Evolutionary conservation across 768 basidiomycete genomes (phyloP).

Genomic region (Collybiopsis luxurians): DNA sequence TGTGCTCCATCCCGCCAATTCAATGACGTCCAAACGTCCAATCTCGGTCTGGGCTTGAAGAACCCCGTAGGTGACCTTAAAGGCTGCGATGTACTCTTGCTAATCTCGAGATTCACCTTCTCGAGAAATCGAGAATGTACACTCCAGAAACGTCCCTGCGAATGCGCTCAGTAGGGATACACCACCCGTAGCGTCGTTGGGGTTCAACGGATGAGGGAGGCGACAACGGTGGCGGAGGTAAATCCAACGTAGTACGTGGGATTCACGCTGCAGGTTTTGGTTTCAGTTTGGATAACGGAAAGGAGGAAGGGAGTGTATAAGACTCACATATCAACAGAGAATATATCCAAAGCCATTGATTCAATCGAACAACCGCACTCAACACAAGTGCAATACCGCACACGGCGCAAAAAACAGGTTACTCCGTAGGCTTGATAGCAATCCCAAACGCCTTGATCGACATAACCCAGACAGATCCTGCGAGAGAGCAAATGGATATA

Average conservation of each 20-base stretch:
- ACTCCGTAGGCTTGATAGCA: slow-evolving; percentile 96
- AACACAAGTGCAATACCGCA: slow-evolving; percentile 78
- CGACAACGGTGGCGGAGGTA: slow-evolving; percentile 87
- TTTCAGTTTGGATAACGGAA: neutral
- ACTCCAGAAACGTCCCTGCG: slow-evolving; percentile 91
- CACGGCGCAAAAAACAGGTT: slow-evolving; percentile 92
- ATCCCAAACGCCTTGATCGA: slow-evolving; percentile 98
- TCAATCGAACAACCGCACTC: slow-evolving; percentile 92
- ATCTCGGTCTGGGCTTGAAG: neutral
- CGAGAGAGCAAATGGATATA: slow-evolving; percentile 94
- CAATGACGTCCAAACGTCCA: neutral
- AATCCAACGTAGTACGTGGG: slow-evolving; percentile 98
- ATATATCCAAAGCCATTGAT: slow-evolving; percentile 93
- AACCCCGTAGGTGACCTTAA: too few relatives aligned
- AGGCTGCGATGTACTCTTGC: too few relatives aligned
- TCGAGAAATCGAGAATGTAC: slow-evolving; percentile 83
- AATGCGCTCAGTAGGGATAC: slow-evolving; percentile 89
- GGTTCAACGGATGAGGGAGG: slow-evolving; percentile 97
- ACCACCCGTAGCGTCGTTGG: slow-evolving; percentile 74
- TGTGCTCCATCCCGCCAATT: slow-evolving; percentile 3
- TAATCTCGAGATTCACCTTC: too few relatives aligned
- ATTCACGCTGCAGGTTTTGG: slow-evolving; percentile 66
- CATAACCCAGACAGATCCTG: slow-evolving; percentile 96
- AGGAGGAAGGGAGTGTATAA: neutral
- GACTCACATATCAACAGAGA: slow-evolving; percentile 94